These are phyloP conservation scores for Chionographis japonica DNA, from an alignment of 106 monocot genomes.

Conservation along the genomic window DNA sequence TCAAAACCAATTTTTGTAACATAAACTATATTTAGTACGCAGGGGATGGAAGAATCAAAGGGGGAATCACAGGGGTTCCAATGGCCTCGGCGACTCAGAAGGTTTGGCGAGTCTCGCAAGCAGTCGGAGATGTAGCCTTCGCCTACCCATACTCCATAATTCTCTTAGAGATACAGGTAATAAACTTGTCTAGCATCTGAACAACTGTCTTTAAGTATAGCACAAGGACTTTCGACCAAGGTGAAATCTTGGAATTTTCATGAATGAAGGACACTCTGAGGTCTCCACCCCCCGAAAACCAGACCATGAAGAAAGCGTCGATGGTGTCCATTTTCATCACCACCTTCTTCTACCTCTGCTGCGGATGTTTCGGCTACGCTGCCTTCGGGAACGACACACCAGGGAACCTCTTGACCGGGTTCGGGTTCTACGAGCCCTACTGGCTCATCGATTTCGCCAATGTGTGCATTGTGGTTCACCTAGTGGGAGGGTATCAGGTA, in stretches of 20 bases:
- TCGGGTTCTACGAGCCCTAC: slow-evolving; percentile 89
- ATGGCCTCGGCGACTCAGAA: slow-evolving; percentile 45
- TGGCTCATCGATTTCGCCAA: slow-evolving; percentile 93
- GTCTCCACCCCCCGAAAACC: slow-evolving; percentile 71
- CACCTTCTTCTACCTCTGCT: slow-evolving; percentile 92
- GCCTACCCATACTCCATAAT: slow-evolving; percentile 73
- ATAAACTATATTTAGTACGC: background rate
- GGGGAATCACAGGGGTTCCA: slow-evolving; percentile 49
- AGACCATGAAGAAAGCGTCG: slow-evolving; percentile 84
- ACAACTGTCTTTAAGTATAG: too few species aligned
- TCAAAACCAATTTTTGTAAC: too few species aligned
- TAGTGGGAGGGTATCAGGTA: slow-evolving; percentile 91
- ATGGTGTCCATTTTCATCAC: slow-evolving; percentile 54
- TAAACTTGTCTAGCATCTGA: background rate
- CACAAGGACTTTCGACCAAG: too few species aligned
- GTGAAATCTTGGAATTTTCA: background rate
- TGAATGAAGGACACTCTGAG: slow-evolving; percentile 71
- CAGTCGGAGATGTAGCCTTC: slow-evolving; percentile 82
- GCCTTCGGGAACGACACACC: slow-evolving; percentile 88
- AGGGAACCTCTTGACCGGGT: slow-evolving; percentile 82
- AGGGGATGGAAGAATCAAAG: slow-evolving; percentile 69
- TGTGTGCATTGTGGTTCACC: slow-evolving; percentile 74
- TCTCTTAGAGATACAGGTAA: slow-evolving; percentile 81
- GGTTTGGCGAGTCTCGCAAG: slow-evolving; percentile 75
- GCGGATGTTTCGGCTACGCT: slow-evolving; percentile 88